phyloP scores from a whole-genome alignment of 179 eudicot species.

The Silene coronaria region DNA sequence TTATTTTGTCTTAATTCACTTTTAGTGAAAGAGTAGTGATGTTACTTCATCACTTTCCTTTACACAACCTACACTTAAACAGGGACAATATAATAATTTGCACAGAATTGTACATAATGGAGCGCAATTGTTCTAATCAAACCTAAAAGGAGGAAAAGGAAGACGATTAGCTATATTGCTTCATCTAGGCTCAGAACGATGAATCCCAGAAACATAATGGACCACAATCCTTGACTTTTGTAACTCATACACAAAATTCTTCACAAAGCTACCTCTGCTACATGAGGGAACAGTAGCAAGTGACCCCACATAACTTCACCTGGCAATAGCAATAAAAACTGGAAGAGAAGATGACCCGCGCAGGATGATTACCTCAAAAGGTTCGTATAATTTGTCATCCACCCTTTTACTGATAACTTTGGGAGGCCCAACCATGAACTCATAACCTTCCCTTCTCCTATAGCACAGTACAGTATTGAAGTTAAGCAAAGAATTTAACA shows the following conservation, averaged over 20 bases:
- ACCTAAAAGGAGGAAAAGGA: neutral
- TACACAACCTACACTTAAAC: neutral
- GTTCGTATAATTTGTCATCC: conserved; percentile 69
- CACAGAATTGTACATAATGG: neutral
- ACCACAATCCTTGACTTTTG: neutral
- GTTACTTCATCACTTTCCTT: neutral
- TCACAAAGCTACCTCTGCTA: neutral
- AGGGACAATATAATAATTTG: neutral
- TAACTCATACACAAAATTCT: neutral
- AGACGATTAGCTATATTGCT: neutral
- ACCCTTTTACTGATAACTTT: conserved; percentile 85
- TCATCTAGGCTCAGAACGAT: neutral
- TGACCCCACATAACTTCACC: neutral
- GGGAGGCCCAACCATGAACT: conserved; percentile 99
- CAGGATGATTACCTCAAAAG: conserved; percentile 62
- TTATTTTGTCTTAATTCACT: neutral
- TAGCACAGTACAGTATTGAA: conserved; percentile 4
- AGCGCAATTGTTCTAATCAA: neutral
- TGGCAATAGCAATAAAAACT: neutral
- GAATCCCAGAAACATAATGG: neutral
- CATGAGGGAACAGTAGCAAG: neutral
- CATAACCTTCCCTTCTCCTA: conserved; percentile 98
- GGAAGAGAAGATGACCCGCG: neutral
- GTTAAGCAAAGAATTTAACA: conserved; percentile 8
- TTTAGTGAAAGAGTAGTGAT: neutral